These are phyloP conservation scores for Avena eriantha DNA, from an alignment of 176 grass and related monocot genomes.

Conservation along the genomic window DNA sequence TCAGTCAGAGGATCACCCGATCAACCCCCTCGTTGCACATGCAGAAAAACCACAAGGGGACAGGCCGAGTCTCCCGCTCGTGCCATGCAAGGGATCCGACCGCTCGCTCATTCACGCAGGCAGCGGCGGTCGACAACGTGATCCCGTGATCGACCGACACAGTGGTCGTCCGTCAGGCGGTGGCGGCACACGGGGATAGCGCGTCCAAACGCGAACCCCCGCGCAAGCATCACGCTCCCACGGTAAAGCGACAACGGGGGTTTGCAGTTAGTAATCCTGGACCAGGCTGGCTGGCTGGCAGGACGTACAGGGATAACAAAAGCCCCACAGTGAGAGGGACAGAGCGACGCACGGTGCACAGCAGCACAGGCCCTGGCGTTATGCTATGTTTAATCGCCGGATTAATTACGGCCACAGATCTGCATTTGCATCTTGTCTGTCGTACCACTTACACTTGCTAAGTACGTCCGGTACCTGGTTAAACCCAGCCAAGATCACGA, in stretches of 20 bases:
- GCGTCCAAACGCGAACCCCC: too few relatives aligned
- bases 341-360: neutral
- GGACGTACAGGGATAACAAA: neutral
- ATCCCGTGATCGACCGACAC: slow-evolving; percentile 45
- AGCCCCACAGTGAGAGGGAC: slow-evolving; percentile 44
- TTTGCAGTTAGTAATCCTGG: neutral
- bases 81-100: neutral
- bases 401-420: slow-evolving; percentile 48
- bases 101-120: slow-evolving; percentile 1
- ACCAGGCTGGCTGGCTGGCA: slow-evolving; percentile 32
- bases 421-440: neutral
- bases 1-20: neutral
- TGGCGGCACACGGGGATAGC: too few relatives aligned
- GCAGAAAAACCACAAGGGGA: neutral
- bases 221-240: neutral
- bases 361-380: too few relatives aligned
- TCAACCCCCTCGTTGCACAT: neutral
- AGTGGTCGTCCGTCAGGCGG: slow-evolving; percentile 14
- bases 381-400: too few relatives aligned
- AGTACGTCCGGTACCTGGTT: neutral
- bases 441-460: neutral
- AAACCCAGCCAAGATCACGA: slow-evolving; percentile 29
- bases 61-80: neutral
- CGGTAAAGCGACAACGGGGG: neutral
- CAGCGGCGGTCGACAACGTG: neutral